phyloP scores from a whole-genome alignment of 108 stramenopile species.

The Cyclostephanos tholiformis region DNA sequence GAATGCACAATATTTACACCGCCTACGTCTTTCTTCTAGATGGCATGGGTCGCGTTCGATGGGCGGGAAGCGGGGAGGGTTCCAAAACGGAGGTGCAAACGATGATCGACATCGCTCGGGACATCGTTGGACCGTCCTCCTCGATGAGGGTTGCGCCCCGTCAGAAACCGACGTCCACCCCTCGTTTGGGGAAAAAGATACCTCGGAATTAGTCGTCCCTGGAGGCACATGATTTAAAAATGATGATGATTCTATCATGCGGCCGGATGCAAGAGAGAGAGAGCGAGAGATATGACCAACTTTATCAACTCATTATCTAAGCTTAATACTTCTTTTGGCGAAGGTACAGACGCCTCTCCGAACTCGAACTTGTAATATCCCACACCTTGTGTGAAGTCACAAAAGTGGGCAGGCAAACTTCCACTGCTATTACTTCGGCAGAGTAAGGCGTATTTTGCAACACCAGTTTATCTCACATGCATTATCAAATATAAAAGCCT shows the following conservation, averaged over 20 bases:
- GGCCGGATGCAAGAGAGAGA: not conserved
- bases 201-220: not conserved
- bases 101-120: conserved; percentile 61
- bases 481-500: no score
- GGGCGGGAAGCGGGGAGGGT: conserved; percentile 76
- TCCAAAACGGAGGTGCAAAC: conserved; percentile 58
- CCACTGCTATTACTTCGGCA: no score
- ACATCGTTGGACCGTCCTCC: conserved; percentile 39
- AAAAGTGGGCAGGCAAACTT: no score
- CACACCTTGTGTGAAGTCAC: not conserved
- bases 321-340: not conserved
- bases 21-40: conserved; percentile 82
- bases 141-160: not conserved
- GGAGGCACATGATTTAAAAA: not conserved
- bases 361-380: not conserved
- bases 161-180: conserved; percentile 13
- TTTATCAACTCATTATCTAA: not conserved
- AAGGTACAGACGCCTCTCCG: not conserved
- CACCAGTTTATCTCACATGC: no score
- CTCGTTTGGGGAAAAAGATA: conserved; percentile 39
- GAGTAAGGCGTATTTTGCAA: no score
- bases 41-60: conserved; percentile 78
- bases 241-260: not conserved
- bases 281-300: not conserved
- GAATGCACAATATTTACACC: conserved; percentile 87